Evolutionary conservation across 2,329 filamentous ascomycete genomes (phyloP), one percentile per base, ranked within the genome.

Genomic region (Cercospora sp.): DNA sequence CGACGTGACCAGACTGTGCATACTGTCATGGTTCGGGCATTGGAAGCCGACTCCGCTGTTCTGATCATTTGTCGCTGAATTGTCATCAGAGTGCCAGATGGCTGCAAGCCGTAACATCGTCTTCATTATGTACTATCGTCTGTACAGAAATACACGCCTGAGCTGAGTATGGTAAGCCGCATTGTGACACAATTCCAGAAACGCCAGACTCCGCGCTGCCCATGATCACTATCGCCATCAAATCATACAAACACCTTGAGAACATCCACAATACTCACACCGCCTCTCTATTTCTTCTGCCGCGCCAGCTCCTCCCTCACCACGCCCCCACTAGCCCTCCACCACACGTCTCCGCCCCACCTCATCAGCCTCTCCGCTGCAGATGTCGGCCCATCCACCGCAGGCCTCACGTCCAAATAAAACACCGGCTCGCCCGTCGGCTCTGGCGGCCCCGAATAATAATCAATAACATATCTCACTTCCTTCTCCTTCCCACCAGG

Each of bases 271-370:
- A 33, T 6, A 9, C 26, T 64, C 45, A 39, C 45, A 64, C 36
- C 36, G 5, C 23, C 39, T 33, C 31, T 45, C 63, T 53, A 69
- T 36, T 55, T 68, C 72, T 71, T 69, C 68, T 75, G 74, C 64
- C 74, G 77, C 45, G 75, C 75, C 64, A 79, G 65, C 69, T 83
- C 75, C 73, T 86, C 83, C 67, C 86, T 80, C 16, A 86, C 88
- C 65, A 86, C 87, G 12, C 89, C 92, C 0, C 94, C 94, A 64
- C 88, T 92, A 0, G 93, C 93, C 73, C 87, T 89, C 89, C 92
- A 97, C 95, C 95, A 99, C 8, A 96, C 87, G 80, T 98, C 94
- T 9, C 92, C 93, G 61, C 93, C 91, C 92, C 94, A 98, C 75
- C 93, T 85, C 77, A 97, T 88, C 69, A 93, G 81, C 62, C 95